phyloP scores from a whole-genome alignment of 164 flowering plant species.

The Nelumbo lutea region DNA sequence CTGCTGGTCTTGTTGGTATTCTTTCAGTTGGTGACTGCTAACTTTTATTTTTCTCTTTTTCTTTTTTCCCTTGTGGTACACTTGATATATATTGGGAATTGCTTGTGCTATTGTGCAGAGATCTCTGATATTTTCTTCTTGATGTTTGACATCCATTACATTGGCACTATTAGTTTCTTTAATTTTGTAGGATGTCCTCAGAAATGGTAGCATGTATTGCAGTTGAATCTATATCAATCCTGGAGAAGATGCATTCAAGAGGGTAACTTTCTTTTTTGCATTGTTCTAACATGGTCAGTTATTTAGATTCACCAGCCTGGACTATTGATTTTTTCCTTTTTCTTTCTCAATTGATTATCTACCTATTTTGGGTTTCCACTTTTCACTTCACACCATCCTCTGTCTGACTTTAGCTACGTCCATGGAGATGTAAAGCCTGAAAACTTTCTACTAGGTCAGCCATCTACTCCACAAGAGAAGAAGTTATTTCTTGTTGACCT shows the following conservation, averaged over 20 bases:
- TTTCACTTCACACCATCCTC: not conserved
- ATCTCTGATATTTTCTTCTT: not conserved
- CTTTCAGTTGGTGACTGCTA: no score
- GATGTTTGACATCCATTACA: not conserved
- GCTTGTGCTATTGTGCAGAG: no score
- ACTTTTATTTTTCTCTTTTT: no score
- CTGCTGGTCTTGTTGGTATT: no score
- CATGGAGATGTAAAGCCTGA: constrained; percentile 97
- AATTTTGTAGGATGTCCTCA: constrained; percentile 60
- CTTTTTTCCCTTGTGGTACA: no score
- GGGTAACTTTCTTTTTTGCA: constrained; percentile 41
- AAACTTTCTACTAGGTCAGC: constrained; percentile 83
- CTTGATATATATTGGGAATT: no score
- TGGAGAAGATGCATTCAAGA: constrained; percentile 81
- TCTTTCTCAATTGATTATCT: not conserved
- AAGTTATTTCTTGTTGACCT: constrained; percentile 87
- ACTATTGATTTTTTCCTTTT: not conserved
- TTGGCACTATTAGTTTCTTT: constrained; percentile 1
- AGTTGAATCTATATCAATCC: constrained; percentile 78
- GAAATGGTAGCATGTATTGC: constrained; percentile 93
- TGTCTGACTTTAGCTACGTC: constrained; percentile 49
- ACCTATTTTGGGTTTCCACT: not conserved
- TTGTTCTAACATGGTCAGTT: not conserved
- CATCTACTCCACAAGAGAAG: constrained; percentile 65
- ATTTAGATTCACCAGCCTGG: not conserved